These are phyloP conservation scores for Aspergillus sclerotialis DNA, from an alignment of 2,329 filamentous ascomycete species.

Conservation along the genomic window DNA sequence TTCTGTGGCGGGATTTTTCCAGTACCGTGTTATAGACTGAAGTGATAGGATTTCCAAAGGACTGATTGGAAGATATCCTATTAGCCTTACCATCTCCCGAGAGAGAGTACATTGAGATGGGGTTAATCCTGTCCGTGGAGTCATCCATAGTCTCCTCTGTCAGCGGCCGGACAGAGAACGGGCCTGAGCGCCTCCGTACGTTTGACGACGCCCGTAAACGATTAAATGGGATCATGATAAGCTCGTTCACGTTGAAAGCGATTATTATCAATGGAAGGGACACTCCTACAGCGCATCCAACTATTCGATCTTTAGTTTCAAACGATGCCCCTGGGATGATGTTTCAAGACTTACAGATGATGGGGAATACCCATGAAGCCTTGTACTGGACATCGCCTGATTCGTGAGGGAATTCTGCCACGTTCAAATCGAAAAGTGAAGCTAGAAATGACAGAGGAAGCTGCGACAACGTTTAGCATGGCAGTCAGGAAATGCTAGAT, in stretches of 20 bases:
- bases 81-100: background rate
- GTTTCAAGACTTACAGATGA: constrained; percentile 9
- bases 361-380: constrained; percentile 10
- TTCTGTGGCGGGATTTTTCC: background rate
- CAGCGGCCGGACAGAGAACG: background rate
- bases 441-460: constrained; percentile 12
- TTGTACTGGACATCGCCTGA: constrained; percentile 3
- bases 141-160: background rate
- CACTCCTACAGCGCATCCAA: constrained; percentile 1
- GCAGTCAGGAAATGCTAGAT: too few relatives aligned
- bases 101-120: background rate
- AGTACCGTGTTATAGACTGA: background rate
- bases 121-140: background rate
- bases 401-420: constrained; percentile 10
- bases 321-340: too few relatives aligned
- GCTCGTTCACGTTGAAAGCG: constrained; percentile 1
- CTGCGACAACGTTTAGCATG: background rate
- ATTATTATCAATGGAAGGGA: constrained; percentile 2
- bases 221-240: background rate
- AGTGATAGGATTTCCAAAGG: background rate
- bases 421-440: constrained; percentile 11
- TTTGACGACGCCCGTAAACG: background rate
- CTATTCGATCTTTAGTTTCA: background rate
- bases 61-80: too few relatives aligned
- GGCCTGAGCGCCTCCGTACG: background rate